Evolutionary conservation across 495 filamentous ascomycete genomes (phyloP).

Genomic region (Trichocladium uniseriatum): DNA sequence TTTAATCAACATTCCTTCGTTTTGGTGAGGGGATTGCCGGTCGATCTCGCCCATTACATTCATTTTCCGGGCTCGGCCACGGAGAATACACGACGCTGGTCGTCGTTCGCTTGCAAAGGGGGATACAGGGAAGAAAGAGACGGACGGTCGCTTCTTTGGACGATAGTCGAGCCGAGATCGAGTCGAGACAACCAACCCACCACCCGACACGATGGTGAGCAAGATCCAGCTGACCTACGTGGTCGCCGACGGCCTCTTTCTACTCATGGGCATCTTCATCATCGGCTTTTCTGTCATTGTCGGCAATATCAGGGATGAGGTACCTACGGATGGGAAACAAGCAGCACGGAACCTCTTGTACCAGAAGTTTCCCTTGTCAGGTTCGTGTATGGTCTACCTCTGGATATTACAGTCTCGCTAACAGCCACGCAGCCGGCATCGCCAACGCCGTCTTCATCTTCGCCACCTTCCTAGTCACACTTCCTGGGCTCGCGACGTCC

Average conservation of each 20-base stretch:
- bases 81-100: slow-evolving; percentile 35
- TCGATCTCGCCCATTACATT: slow-evolving; percentile 23
- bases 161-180: too few relatives aligned
- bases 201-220: slow-evolving; percentile 40
- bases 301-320: slow-evolving; percentile 39
- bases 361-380: slow-evolving; percentile 48
- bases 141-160: too few relatives aligned
- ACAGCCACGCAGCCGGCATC: slow-evolving; percentile 45
- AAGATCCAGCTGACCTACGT: slow-evolving; percentile 51
- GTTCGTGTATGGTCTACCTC: slow-evolving; percentile 20
- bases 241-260: slow-evolving; percentile 50
- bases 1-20: slow-evolving; percentile 23
- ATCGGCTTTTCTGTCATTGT: slow-evolving; percentile 53
- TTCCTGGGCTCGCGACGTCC: slow-evolving; percentile 52
- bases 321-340: slow-evolving; percentile 39
- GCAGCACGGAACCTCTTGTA: slow-evolving; percentile 57
- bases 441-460: slow-evolving; percentile 56
- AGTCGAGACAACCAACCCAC: too few relatives aligned
- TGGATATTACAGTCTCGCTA: slow-evolving; percentile 11
- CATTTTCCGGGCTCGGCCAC: neutral
- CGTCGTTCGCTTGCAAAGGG: slow-evolving; percentile 26
- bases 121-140: neutral
- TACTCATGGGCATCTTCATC: slow-evolving; percentile 53
- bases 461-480: slow-evolving; percentile 44
- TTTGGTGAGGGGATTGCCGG: slow-evolving; percentile 27